Evolutionary conservation across 805 yeast species (phyloP), one percentile per base, ranked within the genome.

Genomic region (Starmera dryadoides): DNA sequence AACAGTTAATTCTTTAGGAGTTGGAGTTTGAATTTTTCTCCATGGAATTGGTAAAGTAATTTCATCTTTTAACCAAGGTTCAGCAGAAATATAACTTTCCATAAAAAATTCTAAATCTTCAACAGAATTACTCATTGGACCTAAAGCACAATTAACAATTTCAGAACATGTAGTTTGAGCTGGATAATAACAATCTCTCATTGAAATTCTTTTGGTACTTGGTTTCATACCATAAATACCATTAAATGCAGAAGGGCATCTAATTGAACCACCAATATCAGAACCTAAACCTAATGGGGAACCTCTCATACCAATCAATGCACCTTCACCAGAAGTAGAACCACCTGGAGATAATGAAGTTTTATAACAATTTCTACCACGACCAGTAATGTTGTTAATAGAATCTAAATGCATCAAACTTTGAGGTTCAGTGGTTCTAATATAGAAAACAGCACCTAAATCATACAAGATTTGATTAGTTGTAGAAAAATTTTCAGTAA

Each of bases 71-170:
- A 64, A 62, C 85, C 86, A 79, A 16, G 87, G 88, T 48, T 75
- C 65, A 43, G 86, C 87, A 18, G 65, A 64, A 33, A 54, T 46
- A 54, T 75, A 79, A 23, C 65, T 49, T 42, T 76, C 71, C 86
- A 81, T 81, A 64, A 78, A 78, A 45, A 75, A 64, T 17, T 81
- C 87, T 44, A 83, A 57, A 59, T 83, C 89, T 4, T 79, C 84
- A 32, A 80, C 58, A 3, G 73, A 61, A 48, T 80, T 71, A 6
- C 86, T 69, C 58, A 83, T 55, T 30, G 91, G 93, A 16, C 89
- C 91, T 37, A 71, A 73, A 18, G 81, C 81, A 5, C 84, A 79
- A 42, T 71, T 45, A 19, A 53, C 64, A 21, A 69, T 51, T 35
- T 58, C 63, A 30, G 51, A 48, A 5, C 62, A 57, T 30, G 59